Base-by-base conservation (phyloP, 805 yeast species). In the Candida andamanensis region DNA sequence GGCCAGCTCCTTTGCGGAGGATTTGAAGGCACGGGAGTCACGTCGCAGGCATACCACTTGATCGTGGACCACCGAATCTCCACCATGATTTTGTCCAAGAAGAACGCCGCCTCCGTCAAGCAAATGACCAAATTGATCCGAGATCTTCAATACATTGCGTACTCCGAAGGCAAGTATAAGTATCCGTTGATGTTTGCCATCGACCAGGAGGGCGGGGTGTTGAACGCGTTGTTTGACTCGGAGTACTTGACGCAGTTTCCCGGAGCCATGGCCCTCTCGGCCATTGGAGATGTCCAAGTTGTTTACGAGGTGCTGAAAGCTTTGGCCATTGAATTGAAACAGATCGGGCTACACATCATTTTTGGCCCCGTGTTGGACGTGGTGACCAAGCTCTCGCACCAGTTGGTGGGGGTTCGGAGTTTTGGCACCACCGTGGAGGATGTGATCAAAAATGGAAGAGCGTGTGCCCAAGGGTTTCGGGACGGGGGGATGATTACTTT, bases 291-390 rank as follows among this genome's bases (percentile, higher is more conserved):
- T 33, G 46, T 57, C 9, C 67, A 66, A 4, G 47, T 75, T 38
- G 76, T 74, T 6, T 69, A 68, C 38, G 60, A 74, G 26, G 69
- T 74, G 2, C 69, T 69, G 35, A 63, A 68, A 26, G 82, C 81
- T 2, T 47, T 76, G 7, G 80, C 79, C 0, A 41, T 47, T 12
- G 80, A 77, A 44, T 58, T 76, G 39, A 61, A 58, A 31, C 53
- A 69, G n/a, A 64, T 77, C 8, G 84, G 84, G 7, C 63, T 77
- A 33, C 67, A 62, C 51, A 67, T 76, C 42, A 58, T 68, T 15
- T 53, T 76, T 44, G 83, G 82, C 1, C 84, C 84, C 0, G 81
- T 75, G 1, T 58, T 77, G 24, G 84, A 77, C 47, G 78, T 76
- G 10, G 70, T 76, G 28, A 67, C 78, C 27, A 74, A 71, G 41